Evolutionary conservation across 1,284 basidiomycete species (phyloP), one percentile per base, ranked within the genome.

Genomic region (Nidula niveotomentosa): DNA sequence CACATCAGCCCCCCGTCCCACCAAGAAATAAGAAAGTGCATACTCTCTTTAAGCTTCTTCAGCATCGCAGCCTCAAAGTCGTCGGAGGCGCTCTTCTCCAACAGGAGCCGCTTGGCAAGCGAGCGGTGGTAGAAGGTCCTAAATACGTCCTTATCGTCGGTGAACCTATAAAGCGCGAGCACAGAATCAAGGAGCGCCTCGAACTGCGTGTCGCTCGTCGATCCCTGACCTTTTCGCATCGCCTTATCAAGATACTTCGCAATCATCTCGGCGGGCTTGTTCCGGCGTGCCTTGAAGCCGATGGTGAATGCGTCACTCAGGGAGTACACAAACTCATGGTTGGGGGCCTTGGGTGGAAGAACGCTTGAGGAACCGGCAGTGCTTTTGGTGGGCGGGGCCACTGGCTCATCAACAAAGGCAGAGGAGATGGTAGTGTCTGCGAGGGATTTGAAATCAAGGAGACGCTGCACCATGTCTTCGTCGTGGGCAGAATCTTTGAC

Each of bases 241-340:
- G 90, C 84, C 47, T 79, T 81, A 70, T 98, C 96, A 43, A 98
- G 77, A 66, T 92, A 86, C 67, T 94, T 95, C 9, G 97, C 96
- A 55, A 97, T 91, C 83, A 96, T 89, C 72, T 98, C 96, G 0
- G 96, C 96, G 4, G 94, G 94, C 60, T 92, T 95, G 65, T 88
- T 91, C 53, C 87, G 85, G 18, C 95, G 81, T 23, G 83, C 80
- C 65, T 90, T 91, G 76, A 98, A 90, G 36, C 92, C 94, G 10
- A 70, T 73, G n/a, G 85, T 78, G 72, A 97, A 96, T 0, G 90
- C 91, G 56, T 92, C 88, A 1, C 72, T 73, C n/a, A 87, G 71
- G 2, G 85, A 85, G 55, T 88, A 86, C 6, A 71, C 58, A 61
- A 88, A 88, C 2, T 81, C 76, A 51, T 76, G 69, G 63, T 83